Percentiles rank a stretch among this genome's conserved stretches.
phyloP scores from a whole-genome alignment of 805 yeast species.

The Wickerhamiella siamensis region DNA sequence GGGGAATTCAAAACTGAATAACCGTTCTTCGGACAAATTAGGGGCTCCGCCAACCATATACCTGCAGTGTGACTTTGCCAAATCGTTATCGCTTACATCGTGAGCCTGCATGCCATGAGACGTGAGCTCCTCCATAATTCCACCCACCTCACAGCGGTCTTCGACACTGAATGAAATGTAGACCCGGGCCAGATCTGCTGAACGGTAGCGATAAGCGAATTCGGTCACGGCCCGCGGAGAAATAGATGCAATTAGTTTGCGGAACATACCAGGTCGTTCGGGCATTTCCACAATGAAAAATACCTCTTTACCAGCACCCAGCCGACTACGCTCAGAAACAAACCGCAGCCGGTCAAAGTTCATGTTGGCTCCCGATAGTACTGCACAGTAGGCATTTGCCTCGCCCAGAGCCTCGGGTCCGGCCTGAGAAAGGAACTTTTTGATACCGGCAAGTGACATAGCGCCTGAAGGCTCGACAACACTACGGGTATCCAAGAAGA shows the following conservation, averaged over 20 bases:
- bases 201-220: slow-evolving; percentile 69
- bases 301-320: slow-evolving; percentile 97
- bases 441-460: slow-evolving; percentile 86
- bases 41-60: slow-evolving; percentile 91
- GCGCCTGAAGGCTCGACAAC: slow-evolving; percentile 97
- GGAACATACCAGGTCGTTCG: slow-evolving; percentile 83
- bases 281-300: slow-evolving; percentile 84
- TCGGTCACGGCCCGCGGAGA: slow-evolving; percentile 89
- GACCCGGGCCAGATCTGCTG: slow-evolving; percentile 46
- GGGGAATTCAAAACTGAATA: slow-evolving; percentile 84
- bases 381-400: slow-evolving; percentile 60
- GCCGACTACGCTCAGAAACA: slow-evolving; percentile 90
- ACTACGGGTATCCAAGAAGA: slow-evolving; percentile 88
- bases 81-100: slow-evolving; percentile 82
- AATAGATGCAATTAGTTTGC: slow-evolving; percentile 56
- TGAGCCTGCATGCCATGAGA: slow-evolving; percentile 55
- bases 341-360: slow-evolving; percentile 92
- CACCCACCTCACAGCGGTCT: slow-evolving; percentile 59
- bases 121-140: slow-evolving; percentile 44
- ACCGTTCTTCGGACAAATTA: slow-evolving; percentile 54
- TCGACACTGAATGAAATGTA: slow-evolving; percentile 75
- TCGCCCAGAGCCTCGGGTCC: slow-evolving; percentile 46
- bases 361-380: slow-evolving; percentile 95
- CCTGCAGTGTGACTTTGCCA: slow-evolving; percentile 93
- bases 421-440: slow-evolving; percentile 48